Base-by-base conservation (phyloP, 2,329 filamentous ascomycete species). In the Curvularia verruculosa region DNA sequence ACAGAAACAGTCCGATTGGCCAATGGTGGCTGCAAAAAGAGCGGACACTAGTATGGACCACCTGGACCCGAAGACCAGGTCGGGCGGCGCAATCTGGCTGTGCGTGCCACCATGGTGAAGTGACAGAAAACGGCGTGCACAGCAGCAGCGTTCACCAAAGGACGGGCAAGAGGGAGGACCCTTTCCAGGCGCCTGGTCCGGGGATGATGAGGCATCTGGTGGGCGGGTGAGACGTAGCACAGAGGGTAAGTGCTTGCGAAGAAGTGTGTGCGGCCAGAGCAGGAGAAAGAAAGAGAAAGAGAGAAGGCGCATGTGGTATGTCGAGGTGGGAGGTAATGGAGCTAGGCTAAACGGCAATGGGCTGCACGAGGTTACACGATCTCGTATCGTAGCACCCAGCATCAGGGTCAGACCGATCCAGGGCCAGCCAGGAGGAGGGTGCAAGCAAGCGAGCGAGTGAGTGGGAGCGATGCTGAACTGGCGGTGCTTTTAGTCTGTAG, bases 81-180 rank as follows among this genome's bases (percentile, higher is more conserved):
- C 59, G 54, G 48, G 44, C 49, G 49, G 44, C 49, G 54, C 51
- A 54, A 52, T 51, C 60, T 60, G 54, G 52, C 41, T 52, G 60
- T 67, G 54, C 65, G 21, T 63, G 50, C 59, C 44, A 49, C 59
- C 56, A 64, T 54, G 59, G 56, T 39, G 45, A 51, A 64, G 52
- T 74, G 73, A 76, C 74, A 72, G 68, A 66, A 75, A 76, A 76
- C 74, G 72, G 72, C 65, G 73, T 59, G 63, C 70, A 74, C 73
- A 57, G 62, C 68, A 68, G 67, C 39, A 55, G 50, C 26, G 49
- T 46, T 31, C 18, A 54, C 52, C 61, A 52, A 49, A 46, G 54
- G 40, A 12, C 53, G 49, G 47, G 68, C 66, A 66, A 67, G 62
- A 18, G 50, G 55, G 54, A 59, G 7, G 2, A 44, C 28, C 24